phyloP scores from a whole-genome alignment of 2,329 filamentous ascomycete genomes.

The Ophiostoma ips region DNA sequence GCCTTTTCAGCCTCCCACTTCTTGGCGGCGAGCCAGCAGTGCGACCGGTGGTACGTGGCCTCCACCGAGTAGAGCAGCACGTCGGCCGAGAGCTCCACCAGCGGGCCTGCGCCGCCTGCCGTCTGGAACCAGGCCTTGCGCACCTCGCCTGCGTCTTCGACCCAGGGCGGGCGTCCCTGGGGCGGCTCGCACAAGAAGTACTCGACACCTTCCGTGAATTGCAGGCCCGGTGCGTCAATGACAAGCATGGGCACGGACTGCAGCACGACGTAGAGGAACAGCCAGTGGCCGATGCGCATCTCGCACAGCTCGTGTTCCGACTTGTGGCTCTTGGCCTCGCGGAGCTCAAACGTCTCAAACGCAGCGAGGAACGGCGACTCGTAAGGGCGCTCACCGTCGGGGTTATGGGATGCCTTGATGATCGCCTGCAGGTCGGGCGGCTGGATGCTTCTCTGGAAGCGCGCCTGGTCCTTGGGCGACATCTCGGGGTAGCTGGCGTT shows the following conservation, averaged over 20 bases:
- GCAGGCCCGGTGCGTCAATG: slow-evolving; percentile 57
- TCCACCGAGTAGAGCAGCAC: slow-evolving; percentile 48
- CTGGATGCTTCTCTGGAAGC: slow-evolving; percentile 59
- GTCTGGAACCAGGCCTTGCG: slow-evolving; percentile 63
- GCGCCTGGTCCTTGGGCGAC: slow-evolving; percentile 59
- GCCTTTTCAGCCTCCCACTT: slow-evolving; percentile 25
- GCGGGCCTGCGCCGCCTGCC: slow-evolving; percentile 42
- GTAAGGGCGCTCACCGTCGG: slow-evolving; percentile 44
- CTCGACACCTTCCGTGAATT: slow-evolving; percentile 57
- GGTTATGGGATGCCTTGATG: slow-evolving; percentile 70
- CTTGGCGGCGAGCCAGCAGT: slow-evolving; percentile 41
- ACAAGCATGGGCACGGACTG: slow-evolving; percentile 68
- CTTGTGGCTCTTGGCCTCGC: slow-evolving; percentile 46
- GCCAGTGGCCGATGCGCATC: slow-evolving; percentile 62
- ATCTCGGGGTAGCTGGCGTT: slow-evolving; percentile 50
- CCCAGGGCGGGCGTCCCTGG: slow-evolving; percentile 60
- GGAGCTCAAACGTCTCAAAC: slow-evolving; percentile 58
- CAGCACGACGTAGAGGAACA: slow-evolving; percentile 66
- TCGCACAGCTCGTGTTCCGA: slow-evolving; percentile 54
- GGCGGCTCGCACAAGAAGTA: slow-evolving; percentile 72
- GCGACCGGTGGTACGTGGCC: slow-evolving; percentile 43
- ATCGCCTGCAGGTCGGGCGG: slow-evolving; percentile 65
- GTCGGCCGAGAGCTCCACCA: slow-evolving; percentile 46
- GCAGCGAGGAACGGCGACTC: slow-evolving; percentile 50
- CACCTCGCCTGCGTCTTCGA: slow-evolving; percentile 47